Percentiles rank a stretch among this genome's conserved stretches.
These are phyloP conservation scores for Rubroboletus pulcherrimus DNA, from an alignment of 768 basidiomycete genomes.

Conservation along the genomic window DNA sequence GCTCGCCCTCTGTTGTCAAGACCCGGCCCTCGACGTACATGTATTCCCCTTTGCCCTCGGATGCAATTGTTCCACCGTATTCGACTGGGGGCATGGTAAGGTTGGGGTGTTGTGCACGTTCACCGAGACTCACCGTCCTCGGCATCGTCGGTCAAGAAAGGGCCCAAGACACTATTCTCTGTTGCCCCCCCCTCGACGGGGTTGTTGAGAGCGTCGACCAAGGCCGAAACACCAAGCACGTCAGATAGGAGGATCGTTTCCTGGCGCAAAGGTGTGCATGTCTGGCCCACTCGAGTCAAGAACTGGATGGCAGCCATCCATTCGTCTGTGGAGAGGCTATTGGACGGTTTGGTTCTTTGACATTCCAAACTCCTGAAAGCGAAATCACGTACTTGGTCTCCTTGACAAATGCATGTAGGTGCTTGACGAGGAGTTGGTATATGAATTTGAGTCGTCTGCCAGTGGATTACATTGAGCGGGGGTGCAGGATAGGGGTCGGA, in stretches of 20 bases:
- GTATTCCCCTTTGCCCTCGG: conserved; percentile 83
- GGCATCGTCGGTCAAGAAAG: conserved; percentile 78
- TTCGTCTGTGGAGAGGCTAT: conserved; percentile 72
- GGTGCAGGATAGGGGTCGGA: neutral
- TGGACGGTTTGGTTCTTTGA: neutral
- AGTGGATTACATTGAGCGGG: neutral
- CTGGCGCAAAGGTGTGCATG: conserved; percentile 62
- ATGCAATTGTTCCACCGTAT: conserved; percentile 73
- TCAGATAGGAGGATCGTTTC: conserved; percentile 90
- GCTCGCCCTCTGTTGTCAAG: conserved; percentile 53
- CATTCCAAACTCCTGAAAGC: neutral
- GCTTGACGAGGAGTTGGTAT: conserved; percentile 51
- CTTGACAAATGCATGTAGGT: conserved; percentile 70
- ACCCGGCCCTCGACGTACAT: conserved; percentile 77
- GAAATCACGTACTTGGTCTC: conserved; percentile 53
- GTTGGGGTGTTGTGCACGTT: neutral
- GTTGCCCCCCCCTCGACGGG: conserved; percentile 59
- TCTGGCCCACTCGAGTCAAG: conserved; percentile 71
- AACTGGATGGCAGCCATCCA: conserved; percentile 83
- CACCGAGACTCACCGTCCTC: conserved; percentile 50
- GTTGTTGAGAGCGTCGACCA: conserved; percentile 75
- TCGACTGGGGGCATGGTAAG: conserved; percentile 40
- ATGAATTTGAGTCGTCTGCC: conserved; percentile 44
- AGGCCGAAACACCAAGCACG: conserved; percentile 68
- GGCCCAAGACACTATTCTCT: conserved; percentile 75